Conservation (phyloP, 1,284 basidiomycete species). For the Fistulina hepatica region DNA sequence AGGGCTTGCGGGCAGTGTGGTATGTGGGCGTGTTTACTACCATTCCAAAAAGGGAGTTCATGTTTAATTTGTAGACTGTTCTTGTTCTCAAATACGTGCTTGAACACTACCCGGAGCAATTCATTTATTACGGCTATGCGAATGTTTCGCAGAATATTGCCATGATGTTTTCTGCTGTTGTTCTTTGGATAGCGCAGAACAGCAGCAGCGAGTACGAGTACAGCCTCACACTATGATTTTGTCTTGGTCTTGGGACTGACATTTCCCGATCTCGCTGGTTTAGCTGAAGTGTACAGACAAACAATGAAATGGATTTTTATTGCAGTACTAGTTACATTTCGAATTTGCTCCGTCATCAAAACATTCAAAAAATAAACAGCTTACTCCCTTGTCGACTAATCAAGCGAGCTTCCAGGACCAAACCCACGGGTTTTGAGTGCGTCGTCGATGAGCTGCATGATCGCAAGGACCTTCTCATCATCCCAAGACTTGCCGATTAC, state of each 20-base stretch:
- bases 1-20: slow-evolving; percentile 87
- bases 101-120: slow-evolving; percentile 62
- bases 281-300: too few species aligned
- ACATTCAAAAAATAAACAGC: too few species aligned
- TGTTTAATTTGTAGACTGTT: slow-evolving; percentile 49
- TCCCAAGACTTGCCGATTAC: slow-evolving; percentile 70
- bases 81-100: slow-evolving; percentile 90
- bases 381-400: too few species aligned
- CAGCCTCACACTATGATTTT: slow-evolving; percentile 62
- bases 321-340: too few species aligned
- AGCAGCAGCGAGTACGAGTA: slow-evolving; percentile 80
- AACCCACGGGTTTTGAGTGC: slow-evolving; percentile 34
- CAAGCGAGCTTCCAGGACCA: too few species aligned
- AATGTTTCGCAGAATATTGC: slow-evolving; percentile 88
- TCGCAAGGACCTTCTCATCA: slow-evolving; percentile 75
- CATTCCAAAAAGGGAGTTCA: slow-evolving; percentile 1
- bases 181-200: slow-evolving; percentile 83
- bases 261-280: too few species aligned
- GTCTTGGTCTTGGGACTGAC: too few species aligned
- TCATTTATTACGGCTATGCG: slow-evolving; percentile 88
- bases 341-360: too few species aligned
- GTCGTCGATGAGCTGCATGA: slow-evolving; percentile 74
- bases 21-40: slow-evolving; percentile 31
- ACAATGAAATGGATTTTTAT: too few species aligned
- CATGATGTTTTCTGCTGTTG: slow-evolving; percentile 83